phyloP scores from a whole-genome alignment of 208 protist genomes.

The Leishmania aethiopica region DNA sequence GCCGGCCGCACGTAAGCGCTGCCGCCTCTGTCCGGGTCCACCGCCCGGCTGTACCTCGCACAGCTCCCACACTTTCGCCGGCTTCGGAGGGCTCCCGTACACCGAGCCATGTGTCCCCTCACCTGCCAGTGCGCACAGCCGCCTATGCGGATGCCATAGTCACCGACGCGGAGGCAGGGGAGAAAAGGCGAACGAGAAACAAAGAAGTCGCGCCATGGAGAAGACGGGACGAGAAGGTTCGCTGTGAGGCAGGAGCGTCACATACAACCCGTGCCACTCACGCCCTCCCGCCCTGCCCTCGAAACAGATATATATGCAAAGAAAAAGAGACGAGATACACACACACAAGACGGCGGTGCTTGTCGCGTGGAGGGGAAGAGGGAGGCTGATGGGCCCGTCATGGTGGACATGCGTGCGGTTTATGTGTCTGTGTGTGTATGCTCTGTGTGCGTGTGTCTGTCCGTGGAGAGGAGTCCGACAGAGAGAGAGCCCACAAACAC shows the following conservation, averaged over 20 bases:
- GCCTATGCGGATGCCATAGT: background rate
- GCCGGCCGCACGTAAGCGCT: background rate
- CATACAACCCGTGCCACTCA: too few relatives aligned
- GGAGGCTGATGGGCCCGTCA: background rate
- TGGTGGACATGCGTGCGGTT: background rate
- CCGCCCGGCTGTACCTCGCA: background rate
- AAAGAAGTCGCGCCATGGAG: background rate
- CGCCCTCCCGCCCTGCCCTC: background rate
- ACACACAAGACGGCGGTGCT: background rate
- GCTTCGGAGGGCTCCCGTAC: background rate
- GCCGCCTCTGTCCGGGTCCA: background rate
- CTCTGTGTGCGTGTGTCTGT: background rate
- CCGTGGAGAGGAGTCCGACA: background rate
- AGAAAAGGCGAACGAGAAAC: background rate
- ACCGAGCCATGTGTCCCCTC: background rate
- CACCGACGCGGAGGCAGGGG: background rate
- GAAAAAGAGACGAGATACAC: slow-evolving; percentile 5
- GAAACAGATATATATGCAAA: slow-evolving; percentile 10
- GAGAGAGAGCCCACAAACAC: background rate
- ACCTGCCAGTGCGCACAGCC: background rate
- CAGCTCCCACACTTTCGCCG: background rate
- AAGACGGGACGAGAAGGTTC: background rate
- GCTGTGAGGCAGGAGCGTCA: background rate
- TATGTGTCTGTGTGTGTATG: background rate
- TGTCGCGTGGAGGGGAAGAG: background rate